These are phyloP conservation scores for Mrakiaceae sp. DNA, from an alignment of 1,284 basidiomycete species.

Conservation along the genomic window DNA sequence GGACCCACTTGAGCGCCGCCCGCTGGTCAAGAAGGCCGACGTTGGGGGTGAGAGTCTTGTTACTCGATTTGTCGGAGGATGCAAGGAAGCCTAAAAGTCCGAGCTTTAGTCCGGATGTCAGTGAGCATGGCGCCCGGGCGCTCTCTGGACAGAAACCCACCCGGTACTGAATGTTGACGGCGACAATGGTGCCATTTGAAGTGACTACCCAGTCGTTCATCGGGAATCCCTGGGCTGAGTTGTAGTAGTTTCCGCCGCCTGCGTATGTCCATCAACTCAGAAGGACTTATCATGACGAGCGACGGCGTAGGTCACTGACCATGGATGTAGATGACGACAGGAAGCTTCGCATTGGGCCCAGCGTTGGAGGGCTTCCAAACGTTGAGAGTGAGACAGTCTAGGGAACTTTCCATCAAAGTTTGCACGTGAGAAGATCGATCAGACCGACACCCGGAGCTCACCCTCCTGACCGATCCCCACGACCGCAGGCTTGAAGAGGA, in stretches of 20 bases:
- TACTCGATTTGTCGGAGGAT: neutral
- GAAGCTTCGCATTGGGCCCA: neutral
- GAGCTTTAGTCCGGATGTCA: neutral
- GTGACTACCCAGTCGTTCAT: neutral
- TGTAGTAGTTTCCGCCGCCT: conserved; percentile 5
- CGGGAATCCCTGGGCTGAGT: neutral
- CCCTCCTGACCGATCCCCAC: conserved; percentile 18
- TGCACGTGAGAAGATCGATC: neutral
- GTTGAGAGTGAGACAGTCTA: conserved; percentile 2
- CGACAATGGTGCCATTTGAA: neutral
- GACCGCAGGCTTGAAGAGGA: conserved; percentile 11
- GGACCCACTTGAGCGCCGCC: conserved; percentile 46
- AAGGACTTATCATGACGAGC: too few species aligned
- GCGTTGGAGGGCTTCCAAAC: neutral
- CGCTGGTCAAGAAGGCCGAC: conserved; percentile 7
- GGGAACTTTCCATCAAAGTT: neutral
- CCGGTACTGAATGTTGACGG: conserved; percentile 9
- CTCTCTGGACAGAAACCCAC: neutral
- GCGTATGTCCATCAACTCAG: neutral
- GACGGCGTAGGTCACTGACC: neutral
- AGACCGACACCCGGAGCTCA: neutral
- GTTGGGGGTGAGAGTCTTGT: neutral
- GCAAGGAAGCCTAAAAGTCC: conserved; percentile 4
- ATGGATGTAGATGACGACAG: conserved; percentile 5
- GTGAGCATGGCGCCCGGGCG: too few species aligned